These are phyloP conservation scores for Cryphonectria nitschkei DNA, from an alignment of 2,329 filamentous ascomycete genomes.

Conservation along the genomic window DNA sequence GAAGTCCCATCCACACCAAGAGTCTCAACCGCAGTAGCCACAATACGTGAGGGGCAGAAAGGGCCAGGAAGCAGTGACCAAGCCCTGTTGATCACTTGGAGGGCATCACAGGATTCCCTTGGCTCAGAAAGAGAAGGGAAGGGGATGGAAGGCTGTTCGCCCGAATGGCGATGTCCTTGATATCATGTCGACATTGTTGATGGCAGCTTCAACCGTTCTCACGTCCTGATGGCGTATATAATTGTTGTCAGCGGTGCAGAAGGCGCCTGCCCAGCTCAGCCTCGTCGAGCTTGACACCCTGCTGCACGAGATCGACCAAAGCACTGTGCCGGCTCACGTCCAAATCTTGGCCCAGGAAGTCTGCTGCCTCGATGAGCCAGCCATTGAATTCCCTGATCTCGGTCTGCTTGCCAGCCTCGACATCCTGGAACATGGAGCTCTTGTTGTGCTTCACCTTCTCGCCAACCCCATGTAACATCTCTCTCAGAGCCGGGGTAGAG, in stretches of 20 bases:
- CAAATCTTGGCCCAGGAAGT: slow-evolving; percentile 29
- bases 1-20: background rate
- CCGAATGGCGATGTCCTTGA: background rate
- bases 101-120: background rate
- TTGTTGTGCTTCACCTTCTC: slow-evolving; percentile 56
- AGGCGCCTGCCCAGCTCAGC: slow-evolving; percentile 26
- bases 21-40: background rate
- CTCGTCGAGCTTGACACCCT: slow-evolving; percentile 26
- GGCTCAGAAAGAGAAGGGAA: too few relatives aligned
- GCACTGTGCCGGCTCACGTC: slow-evolving; percentile 31
- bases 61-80: background rate
- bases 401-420: slow-evolving; percentile 53
- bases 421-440: slow-evolving; percentile 67
- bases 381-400: slow-evolving; percentile 65
- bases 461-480: slow-evolving; percentile 52
- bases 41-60: background rate
- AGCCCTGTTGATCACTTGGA: background rate
- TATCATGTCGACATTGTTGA: background rate
- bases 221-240: background rate
- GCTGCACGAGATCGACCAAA: slow-evolving; percentile 34
- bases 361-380: slow-evolving; percentile 47
- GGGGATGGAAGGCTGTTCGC: background rate
- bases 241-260: slow-evolving; percentile 24
- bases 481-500: slow-evolving; percentile 45
- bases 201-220: background rate